phyloP scores from a whole-genome alignment of 495 filamentous ascomycete genomes.

The Cladorrhinum samala region DNA sequence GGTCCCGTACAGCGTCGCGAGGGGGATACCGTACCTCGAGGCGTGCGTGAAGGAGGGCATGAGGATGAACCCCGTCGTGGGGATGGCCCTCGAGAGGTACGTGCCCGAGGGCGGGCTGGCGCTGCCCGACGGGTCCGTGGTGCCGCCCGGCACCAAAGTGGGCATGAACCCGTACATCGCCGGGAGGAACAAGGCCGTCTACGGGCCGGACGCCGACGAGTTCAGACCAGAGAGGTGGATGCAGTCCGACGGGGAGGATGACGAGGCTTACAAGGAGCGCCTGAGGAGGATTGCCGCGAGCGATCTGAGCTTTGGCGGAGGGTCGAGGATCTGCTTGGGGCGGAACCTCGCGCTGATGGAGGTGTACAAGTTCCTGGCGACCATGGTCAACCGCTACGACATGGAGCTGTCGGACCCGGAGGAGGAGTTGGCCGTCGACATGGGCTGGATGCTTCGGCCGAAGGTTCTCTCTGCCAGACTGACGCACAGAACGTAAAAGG shows the following conservation, averaged over 20 bases:
- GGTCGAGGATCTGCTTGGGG: slow-evolving; percentile 56
- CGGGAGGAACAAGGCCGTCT: slow-evolving; percentile 36
- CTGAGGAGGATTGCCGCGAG: slow-evolving; percentile 17
- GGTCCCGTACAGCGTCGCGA: slow-evolving; percentile 15
- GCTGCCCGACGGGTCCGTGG: slow-evolving; percentile 46
- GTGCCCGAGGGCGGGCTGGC: slow-evolving; percentile 49
- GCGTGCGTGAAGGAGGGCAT: slow-evolving; percentile 60
- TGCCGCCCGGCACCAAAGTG: slow-evolving; percentile 41
- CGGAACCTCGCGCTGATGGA: slow-evolving; percentile 57
- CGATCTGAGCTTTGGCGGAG: slow-evolving; percentile 51
- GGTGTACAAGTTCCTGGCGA: slow-evolving; percentile 59
- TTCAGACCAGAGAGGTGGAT: slow-evolving; percentile 49
- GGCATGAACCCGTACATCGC: slow-evolving; percentile 28
- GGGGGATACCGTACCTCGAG: slow-evolving; percentile 50
- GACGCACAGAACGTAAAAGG: too few relatives aligned
- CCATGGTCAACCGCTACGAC: slow-evolving; percentile 49
- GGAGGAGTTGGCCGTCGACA: too few relatives aligned
- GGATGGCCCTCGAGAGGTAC: slow-evolving; percentile 49
- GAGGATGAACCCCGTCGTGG: slow-evolving; percentile 51
- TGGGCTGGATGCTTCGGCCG: too few relatives aligned
- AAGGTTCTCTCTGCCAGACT: too few relatives aligned
- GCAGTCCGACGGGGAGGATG: slow-evolving; percentile 24
- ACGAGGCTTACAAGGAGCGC: slow-evolving; percentile 10
- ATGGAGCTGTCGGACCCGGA: slow-evolving; percentile 16
- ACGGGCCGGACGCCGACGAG: slow-evolving; percentile 40